Evolutionary conservation across 1,284 basidiomycete genomes (phyloP).

Genomic region (Ustilago shanxiensis): DNA sequence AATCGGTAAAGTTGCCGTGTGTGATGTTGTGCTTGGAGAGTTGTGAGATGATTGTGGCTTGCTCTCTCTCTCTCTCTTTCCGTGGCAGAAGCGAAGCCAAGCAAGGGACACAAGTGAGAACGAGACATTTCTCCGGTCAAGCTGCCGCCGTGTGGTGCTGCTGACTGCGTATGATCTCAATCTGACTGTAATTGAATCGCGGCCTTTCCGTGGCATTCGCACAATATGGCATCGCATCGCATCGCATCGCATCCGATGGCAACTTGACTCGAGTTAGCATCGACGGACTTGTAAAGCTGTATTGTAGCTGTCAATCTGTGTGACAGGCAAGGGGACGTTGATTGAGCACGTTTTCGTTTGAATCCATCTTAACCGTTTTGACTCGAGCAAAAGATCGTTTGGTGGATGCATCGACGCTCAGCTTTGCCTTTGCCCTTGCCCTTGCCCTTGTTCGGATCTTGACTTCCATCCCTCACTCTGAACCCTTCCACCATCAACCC

Average conservation of each 20-base stretch:
- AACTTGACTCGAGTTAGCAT: background rate
- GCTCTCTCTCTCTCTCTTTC: too few relatives aligned
- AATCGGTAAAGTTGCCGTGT: conserved; percentile 6
- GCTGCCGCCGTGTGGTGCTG: background rate
- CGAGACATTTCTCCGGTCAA: conserved; percentile 5
- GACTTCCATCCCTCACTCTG: conserved; percentile 13
- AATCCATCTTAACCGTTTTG: too few relatives aligned
- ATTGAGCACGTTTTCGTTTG: too few relatives aligned
- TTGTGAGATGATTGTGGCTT: conserved; percentile 3
- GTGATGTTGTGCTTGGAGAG: background rate
- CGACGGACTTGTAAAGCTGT: background rate
- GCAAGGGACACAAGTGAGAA: background rate
- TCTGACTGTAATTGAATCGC: background rate
- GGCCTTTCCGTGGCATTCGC: background rate
- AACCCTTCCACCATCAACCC: conserved; percentile 9
- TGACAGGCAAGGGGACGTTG: too few relatives aligned
- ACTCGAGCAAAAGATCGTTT: too few relatives aligned
- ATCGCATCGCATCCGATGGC: too few relatives aligned
- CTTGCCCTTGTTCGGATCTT: conserved; percentile 11
- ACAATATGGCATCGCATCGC: background rate
- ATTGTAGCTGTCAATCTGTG: background rate
- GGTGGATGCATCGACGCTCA: too few relatives aligned
- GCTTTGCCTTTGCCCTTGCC: background rate
- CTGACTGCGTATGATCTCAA: background rate
- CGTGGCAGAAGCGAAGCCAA: background rate